These are phyloP conservation scores for Hypoxylon sp. DNA, from an alignment of 2,329 filamentous ascomycete genomes.

Conservation along the genomic window DNA sequence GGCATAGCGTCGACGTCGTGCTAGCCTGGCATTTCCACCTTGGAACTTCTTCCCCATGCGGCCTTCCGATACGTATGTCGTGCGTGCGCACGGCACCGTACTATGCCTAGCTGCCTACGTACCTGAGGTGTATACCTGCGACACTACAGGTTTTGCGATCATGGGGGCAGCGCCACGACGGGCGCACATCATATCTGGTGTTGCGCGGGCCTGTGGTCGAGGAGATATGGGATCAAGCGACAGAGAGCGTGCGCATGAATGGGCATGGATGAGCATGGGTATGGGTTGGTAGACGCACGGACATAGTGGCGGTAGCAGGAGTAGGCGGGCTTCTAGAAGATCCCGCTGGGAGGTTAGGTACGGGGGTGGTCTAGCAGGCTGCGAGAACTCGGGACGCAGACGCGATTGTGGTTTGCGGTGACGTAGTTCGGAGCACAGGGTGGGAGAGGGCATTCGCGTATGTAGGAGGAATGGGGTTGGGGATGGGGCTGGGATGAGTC, in stretches of 20 bases:
- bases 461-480: neutral
- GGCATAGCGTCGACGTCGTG: constrained; percentile 15
- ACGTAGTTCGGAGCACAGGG: neutral
- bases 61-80: constrained; percentile 36
- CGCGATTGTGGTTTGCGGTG: too few relatives aligned
- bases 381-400: too few relatives aligned
- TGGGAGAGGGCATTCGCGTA: neutral
- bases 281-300: constrained; percentile 8
- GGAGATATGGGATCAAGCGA: constrained; percentile 12
- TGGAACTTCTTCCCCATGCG: constrained; percentile 24
- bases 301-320: constrained; percentile 33
- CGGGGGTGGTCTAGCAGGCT: too few relatives aligned
- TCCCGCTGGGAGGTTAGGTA: neutral
- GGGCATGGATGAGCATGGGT: too few relatives aligned
- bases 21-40: constrained; percentile 7
- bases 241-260: too few relatives aligned
- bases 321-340: constrained; percentile 10
- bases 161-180: constrained; percentile 21
- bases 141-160: constrained; percentile 23
- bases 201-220: too few relatives aligned
- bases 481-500: neutral
- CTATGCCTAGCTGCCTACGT: too few relatives aligned
- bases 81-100: constrained; percentile 9
- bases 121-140: constrained; percentile 26
- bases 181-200: too few relatives aligned